phyloP scores from a whole-genome alignment of 495 filamentous ascomycete species.

The Bathelium albidoporum region DNA sequence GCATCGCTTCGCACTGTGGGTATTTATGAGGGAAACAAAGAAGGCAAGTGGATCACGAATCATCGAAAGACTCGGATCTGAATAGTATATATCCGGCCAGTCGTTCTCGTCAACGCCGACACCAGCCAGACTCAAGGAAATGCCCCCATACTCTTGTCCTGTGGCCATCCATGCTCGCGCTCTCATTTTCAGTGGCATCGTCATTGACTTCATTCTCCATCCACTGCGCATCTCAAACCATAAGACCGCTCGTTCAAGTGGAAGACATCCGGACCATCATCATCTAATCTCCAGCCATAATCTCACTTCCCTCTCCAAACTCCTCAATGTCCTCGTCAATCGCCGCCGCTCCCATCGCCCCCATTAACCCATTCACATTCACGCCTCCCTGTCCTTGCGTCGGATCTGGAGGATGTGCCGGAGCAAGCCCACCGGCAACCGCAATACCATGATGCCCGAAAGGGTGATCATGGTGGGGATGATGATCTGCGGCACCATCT shows the following conservation, averaged over 20 bases:
- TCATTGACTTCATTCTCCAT: background rate
- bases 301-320: constrained; percentile 32
- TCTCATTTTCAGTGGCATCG: background rate
- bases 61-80: background rate
- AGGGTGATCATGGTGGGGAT: constrained; percentile 2
- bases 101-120: background rate
- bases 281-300: constrained; percentile 21
- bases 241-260: background rate
- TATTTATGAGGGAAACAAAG: background rate
- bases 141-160: background rate
- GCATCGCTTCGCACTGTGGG: background rate
- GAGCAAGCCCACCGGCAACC: background rate
- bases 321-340: constrained; percentile 32
- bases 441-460: background rate
- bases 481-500: background rate
- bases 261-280: background rate
- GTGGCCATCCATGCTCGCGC: background rate
- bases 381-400: background rate
- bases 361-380: constrained; percentile 29
- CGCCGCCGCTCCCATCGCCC: constrained; percentile 22
- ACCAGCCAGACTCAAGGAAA: background rate
- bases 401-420: background rate
- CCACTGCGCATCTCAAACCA: background rate
- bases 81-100: background rate
- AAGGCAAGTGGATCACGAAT: background rate